These are phyloP conservation scores for Pseudogymnoascus verrucosus DNA, from an alignment of 2,329 filamentous ascomycete species.

Conservation along the genomic window DNA sequence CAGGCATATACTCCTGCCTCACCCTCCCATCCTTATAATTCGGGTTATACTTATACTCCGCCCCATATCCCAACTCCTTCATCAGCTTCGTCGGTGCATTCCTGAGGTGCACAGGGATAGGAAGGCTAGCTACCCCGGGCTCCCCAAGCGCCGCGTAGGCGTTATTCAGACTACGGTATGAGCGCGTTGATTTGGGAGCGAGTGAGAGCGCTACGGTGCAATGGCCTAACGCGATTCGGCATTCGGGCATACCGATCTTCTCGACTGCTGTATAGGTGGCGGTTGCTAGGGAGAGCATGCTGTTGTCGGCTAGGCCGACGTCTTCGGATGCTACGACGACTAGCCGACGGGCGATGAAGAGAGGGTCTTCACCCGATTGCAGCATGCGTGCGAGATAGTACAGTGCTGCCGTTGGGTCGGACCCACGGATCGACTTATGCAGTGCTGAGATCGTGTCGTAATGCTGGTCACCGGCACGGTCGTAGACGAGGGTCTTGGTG, in stretches of 20 bases:
- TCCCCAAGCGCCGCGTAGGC: slow-evolving; percentile 72
- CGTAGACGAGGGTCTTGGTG: slow-evolving; percentile 90
- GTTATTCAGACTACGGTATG: slow-evolving; percentile 75
- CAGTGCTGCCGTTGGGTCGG: slow-evolving; percentile 75
- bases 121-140: slow-evolving; percentile 72
- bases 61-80: slow-evolving; percentile 86
- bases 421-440: slow-evolving; percentile 89
- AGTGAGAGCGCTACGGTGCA: slow-evolving; percentile 72
- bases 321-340: slow-evolving; percentile 94
- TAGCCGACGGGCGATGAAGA: slow-evolving; percentile 87
- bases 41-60: slow-evolving; percentile 94
- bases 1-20: slow-evolving; percentile 83
- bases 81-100: slow-evolving; percentile 90
- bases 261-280: slow-evolving; percentile 81
- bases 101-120: slow-evolving; percentile 78
- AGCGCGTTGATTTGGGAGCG: slow-evolving; percentile 78
- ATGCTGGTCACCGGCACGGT: slow-evolving; percentile 89
- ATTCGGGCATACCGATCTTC: slow-evolving; percentile 92
- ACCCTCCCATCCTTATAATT: slow-evolving; percentile 78
- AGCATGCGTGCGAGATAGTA: slow-evolving; percentile 97
- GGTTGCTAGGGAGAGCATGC: slow-evolving; percentile 74
- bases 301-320: slow-evolving; percentile 81
- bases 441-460: slow-evolving; percentile 97
- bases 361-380: slow-evolving; percentile 84
- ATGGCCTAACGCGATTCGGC: slow-evolving; percentile 84